These are phyloP conservation scores for Pichia phayaonensis DNA, from an alignment of 805 yeast genomes.

Conservation along the genomic window DNA sequence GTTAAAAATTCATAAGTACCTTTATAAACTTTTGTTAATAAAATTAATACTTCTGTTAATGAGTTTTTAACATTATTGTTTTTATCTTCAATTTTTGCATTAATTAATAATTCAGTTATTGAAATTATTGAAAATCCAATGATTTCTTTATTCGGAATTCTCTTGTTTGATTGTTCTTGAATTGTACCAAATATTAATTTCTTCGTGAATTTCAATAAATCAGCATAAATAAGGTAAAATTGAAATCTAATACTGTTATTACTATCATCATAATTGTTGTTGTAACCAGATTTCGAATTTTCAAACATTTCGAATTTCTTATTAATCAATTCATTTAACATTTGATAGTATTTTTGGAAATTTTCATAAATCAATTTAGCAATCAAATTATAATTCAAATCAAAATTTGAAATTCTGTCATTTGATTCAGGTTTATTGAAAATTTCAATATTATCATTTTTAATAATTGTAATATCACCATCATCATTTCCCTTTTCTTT, in stretches of 20 bases:
- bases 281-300: not conserved
- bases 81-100: constrained; percentile 59
- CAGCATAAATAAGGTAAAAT: not conserved
- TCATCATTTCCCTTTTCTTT: not conserved
- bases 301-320: not conserved
- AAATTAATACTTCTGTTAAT: constrained; percentile 50
- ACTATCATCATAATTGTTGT: not conserved
- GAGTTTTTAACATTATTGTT: constrained; percentile 44
- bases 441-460: not conserved
- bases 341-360: too few species aligned
- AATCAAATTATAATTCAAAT: too few species aligned
- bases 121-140: constrained; percentile 60
- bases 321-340: too few species aligned
- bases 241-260: not conserved
- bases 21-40: constrained; percentile 54
- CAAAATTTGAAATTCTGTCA: not conserved
- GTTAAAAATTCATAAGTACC: constrained; percentile 41
- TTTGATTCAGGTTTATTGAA: not conserved
- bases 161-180: constrained; percentile 46
- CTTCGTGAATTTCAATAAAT: not conserved
- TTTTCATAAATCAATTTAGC: too few species aligned
- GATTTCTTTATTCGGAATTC: constrained; percentile 51
- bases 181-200: constrained; percentile 9
- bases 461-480: constrained; percentile 2
- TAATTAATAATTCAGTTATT: constrained; percentile 47